phyloP scores from a whole-genome alignment of 2,329 filamentous ascomycete genomes.

The Xylariales sp. region DNA sequence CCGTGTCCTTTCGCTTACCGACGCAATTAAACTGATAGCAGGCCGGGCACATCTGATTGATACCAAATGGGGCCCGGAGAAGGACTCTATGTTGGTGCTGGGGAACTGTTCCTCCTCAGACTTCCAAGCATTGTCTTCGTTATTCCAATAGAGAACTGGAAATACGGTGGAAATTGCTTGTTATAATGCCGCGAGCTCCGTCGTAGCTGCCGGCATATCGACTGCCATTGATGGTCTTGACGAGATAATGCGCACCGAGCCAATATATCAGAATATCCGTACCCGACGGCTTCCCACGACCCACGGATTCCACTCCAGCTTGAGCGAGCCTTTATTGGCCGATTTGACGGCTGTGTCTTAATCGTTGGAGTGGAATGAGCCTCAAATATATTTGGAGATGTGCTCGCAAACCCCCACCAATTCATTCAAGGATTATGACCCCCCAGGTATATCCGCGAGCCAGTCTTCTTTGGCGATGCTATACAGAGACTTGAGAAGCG shows the following conservation, averaged over 20 bases:
- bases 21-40: constrained; percentile 26
- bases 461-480: constrained; percentile 25
- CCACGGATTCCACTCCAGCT: constrained; percentile 20
- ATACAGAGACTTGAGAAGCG: constrained; percentile 18
- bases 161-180: constrained; percentile 14
- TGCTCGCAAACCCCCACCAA: neutral
- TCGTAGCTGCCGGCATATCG: neutral
- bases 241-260: constrained; percentile 7
- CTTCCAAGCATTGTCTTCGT: constrained; percentile 1
- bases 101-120: constrained; percentile 9
- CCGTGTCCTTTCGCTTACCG: constrained; percentile 24
- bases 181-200: constrained; percentile 1
- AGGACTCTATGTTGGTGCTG: constrained; percentile 30
- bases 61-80: constrained; percentile 28
- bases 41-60: constrained; percentile 28
- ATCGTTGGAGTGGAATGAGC: neutral
- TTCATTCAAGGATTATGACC: neutral
- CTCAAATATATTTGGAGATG: constrained; percentile 2
- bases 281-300: constrained; percentile 14
- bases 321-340: constrained; percentile 15
- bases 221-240: constrained; percentile 10
- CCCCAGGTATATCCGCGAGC: constrained; percentile 18
- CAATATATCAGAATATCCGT: constrained; percentile 4
- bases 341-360: neutral
- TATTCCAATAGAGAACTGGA: neutral